Evolutionary conservation across 202 grass and related monocot genomes (phyloP), one percentile per base, ranked within the genome.

Genomic region (Schoenoplectus tabernaemontani): DNA sequence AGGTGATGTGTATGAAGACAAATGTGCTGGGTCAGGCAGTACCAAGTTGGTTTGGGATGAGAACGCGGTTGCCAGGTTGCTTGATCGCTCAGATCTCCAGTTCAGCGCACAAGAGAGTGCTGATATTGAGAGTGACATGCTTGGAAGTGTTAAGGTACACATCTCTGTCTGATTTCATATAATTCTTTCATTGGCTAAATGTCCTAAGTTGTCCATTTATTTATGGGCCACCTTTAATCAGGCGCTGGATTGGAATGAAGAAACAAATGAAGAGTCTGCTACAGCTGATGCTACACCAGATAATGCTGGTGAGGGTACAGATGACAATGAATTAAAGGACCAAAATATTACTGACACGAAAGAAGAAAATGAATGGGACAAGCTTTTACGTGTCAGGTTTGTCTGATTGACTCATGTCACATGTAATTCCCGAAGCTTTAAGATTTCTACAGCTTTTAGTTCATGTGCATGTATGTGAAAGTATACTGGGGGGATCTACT

Each of bases 291-390:
- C 87, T 62, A 78, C 87, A 53, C 47, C 79, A 69, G 83, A 70
- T 65, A 58, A 81, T 85, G 76, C 85, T 77, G 76, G 83, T 83
- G 92, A 89, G 78, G 89, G 84, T 11, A 80, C 78, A 48, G 86
- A 82, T 28, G 66, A 80, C 84, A 83, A 88, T 87, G 90, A 96
- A 87, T 64, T 67, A 67, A 96, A 93, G 77, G 90, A 93, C 51
- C 87, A 89, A 38, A 85, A 68, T 58, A 64, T 86, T 56, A 57
- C 78, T 59, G 84, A 61, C 84, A 83, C 19, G 28, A 76, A 56
- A 57, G 92, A 99, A 88, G 96, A 96, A 89, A 99, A 85, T 68
- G 96, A 99, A 86, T 99, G 96, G 96, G 96, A 99, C 65, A 96
- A 87, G 81, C 90, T 99, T 85, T 87, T 99, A 87, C 96, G 96